A percentile compares a stretch with the other conserved stretches of the same genome.
Evolutionary conservation across 495 filamentous ascomycete genomes (phyloP).

Genomic region (Xylaria scruposa): DNA sequence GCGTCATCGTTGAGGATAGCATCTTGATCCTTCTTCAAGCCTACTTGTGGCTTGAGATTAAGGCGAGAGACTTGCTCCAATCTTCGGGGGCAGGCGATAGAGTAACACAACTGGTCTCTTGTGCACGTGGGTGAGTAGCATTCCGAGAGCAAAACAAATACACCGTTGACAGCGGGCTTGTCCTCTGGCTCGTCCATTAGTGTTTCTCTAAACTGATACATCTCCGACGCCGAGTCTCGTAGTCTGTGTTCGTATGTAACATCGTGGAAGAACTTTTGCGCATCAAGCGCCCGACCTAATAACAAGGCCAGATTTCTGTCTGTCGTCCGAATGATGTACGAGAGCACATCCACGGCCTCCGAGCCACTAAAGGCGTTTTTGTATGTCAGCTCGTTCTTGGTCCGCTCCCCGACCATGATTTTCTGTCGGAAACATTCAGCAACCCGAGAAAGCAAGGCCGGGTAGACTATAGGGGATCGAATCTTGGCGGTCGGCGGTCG

Average conservation of each 20-base stretch:
- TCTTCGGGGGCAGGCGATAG: slow-evolving; percentile 93
- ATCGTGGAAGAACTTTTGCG: slow-evolving; percentile 99
- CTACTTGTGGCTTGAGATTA: slow-evolving; percentile 89
- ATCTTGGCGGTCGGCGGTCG: slow-evolving; percentile 59
- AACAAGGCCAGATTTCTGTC: slow-evolving; percentile 94
- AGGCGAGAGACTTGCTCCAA: slow-evolving; percentile 93
- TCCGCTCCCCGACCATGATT: slow-evolving; percentile 80
- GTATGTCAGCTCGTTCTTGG: slow-evolving; percentile 96
- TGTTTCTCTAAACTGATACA: slow-evolving; percentile 96
- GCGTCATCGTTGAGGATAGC: slow-evolving; percentile 76
- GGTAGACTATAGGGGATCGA: slow-evolving; percentile 83
- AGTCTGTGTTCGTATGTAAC: slow-evolving; percentile 97
- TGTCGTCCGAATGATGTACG: slow-evolving; percentile 93
- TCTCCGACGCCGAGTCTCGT: slow-evolving; percentile 85
- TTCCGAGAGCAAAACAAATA: slow-evolving; percentile 94
- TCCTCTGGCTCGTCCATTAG: slow-evolving; percentile 82
- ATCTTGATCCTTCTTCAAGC: slow-evolving; percentile 81
- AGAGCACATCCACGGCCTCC: slow-evolving; percentile 94
- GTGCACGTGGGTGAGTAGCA: slow-evolving; percentile 99
- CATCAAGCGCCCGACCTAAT: slow-evolving; percentile 91
- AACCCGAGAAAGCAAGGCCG: slow-evolving; percentile 87
- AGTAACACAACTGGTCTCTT: slow-evolving; percentile 93
- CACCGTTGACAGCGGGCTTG: slow-evolving; percentile 84
- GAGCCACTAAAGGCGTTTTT: slow-evolving; percentile 94
- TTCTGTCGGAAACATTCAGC: slow-evolving; percentile 89